phyloP scores from a whole-genome alignment of 345 rosid species.

The Hirschfeldia incana region DNA sequence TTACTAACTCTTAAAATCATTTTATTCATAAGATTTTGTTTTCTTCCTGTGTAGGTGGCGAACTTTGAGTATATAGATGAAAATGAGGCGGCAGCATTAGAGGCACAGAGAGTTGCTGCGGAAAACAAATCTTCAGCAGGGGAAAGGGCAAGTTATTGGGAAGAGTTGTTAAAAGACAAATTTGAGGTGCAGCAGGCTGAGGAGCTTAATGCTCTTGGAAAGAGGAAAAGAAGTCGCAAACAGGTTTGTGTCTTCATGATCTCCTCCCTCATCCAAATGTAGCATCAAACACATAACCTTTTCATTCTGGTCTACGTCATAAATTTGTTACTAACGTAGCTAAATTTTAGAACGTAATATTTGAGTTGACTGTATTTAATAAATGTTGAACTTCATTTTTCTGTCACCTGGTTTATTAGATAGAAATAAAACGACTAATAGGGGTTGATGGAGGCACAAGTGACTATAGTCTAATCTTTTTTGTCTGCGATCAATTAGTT shows the following conservation, averaged over 20 bases:
- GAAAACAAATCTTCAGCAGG: slow-evolving; percentile 56
- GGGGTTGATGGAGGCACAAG: slow-evolving; percentile 16
- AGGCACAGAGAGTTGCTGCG: slow-evolving; percentile 57
- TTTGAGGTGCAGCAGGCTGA: slow-evolving; percentile 81
- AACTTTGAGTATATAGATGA: slow-evolving; percentile 94
- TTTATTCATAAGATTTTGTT: background rate
- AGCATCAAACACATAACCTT: slow-evolving; percentile 2
- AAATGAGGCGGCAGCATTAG: slow-evolving; percentile 67
- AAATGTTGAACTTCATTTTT: background rate
- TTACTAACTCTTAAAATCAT: background rate
- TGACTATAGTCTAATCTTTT: background rate
- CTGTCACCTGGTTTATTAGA: background rate
- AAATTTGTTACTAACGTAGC: slow-evolving; percentile 1
- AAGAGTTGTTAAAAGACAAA: slow-evolving; percentile 79
- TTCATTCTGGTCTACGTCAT: background rate
- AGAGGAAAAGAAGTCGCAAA: slow-evolving; percentile 95
- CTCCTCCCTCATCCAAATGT: background rate
- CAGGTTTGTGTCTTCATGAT: slow-evolving; percentile 56
- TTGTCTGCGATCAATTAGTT: background rate
- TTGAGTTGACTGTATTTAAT: slow-evolving; percentile 7
- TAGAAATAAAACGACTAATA: background rate
- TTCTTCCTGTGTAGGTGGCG: slow-evolving; percentile 66
- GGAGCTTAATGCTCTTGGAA: slow-evolving; percentile 85
- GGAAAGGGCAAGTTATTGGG: slow-evolving; percentile 88
- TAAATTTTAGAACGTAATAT: slow-evolving; percentile 1